Percentiles rank a stretch among this genome's conserved stretches.
Evolutionary conservation across 345 rosid genomes (phyloP).

Genomic region (Hibiscus trionum): DNA sequence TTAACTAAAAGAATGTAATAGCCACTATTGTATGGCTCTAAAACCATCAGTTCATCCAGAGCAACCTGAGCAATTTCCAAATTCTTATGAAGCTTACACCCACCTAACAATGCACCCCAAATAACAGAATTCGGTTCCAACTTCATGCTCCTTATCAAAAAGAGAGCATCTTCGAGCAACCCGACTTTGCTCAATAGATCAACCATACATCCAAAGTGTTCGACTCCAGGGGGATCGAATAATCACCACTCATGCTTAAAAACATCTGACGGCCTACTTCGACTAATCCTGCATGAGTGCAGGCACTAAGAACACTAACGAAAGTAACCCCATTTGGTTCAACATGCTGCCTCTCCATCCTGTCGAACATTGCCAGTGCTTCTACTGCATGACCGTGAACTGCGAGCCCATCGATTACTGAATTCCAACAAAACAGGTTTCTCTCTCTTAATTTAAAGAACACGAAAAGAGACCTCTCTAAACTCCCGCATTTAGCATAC

Average conservation of each 20-base stretch:
- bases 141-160: slow-evolving; percentile 42
- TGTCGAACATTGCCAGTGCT: slow-evolving; percentile 52
- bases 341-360: slow-evolving; percentile 46
- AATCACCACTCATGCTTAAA: slow-evolving; percentile 41
- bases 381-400: slow-evolving; percentile 57
- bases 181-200: slow-evolving; percentile 69
- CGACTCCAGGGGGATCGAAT: slow-evolving; percentile 38
- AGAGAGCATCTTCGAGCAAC: slow-evolving; percentile 54
- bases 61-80: slow-evolving; percentile 53
- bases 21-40: slow-evolving; percentile 66
- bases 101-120: slow-evolving; percentile 69
- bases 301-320: slow-evolving; percentile 65
- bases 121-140: slow-evolving; percentile 56
- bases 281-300: slow-evolving; percentile 77
- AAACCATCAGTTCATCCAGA: slow-evolving; percentile 36
- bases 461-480: slow-evolving; percentile 50
- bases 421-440: slow-evolving; percentile 79
- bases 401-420: slow-evolving; percentile 72
- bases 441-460: slow-evolving; percentile 61
- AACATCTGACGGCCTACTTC: slow-evolving; percentile 55
- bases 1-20: slow-evolving; percentile 44
- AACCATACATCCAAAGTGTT: slow-evolving; percentile 77
- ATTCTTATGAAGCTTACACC: slow-evolving; percentile 60
- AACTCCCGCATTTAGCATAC: slow-evolving; percentile 80
- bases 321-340: slow-evolving; percentile 67